Evolutionary conservation across 2,329 filamentous ascomycete species (phyloP).

Genomic region (Phialemonium atrogriseum): DNA sequence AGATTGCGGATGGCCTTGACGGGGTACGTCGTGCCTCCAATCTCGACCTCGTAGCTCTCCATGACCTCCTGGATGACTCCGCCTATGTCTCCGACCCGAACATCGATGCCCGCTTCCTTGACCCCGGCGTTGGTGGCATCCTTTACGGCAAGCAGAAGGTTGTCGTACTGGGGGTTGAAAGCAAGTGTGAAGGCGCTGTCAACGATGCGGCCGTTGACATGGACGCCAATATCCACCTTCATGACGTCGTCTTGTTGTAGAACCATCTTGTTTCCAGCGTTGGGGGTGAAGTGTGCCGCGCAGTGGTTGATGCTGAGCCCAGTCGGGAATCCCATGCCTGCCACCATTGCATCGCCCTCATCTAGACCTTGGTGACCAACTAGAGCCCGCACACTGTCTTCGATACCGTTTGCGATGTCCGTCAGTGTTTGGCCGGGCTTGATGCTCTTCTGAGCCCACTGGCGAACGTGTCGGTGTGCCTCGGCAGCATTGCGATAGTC

Average conservation of each 20-base stretch:
- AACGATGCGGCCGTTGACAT: slow-evolving; percentile 72
- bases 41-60: slow-evolving; percentile 86
- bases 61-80: slow-evolving; percentile 81
- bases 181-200: slow-evolving; percentile 75
- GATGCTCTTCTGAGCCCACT: slow-evolving; percentile 72
- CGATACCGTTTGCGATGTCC: slow-evolving; percentile 75
- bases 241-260: slow-evolving; percentile 67
- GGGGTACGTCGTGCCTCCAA: slow-evolving; percentile 68
- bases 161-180: slow-evolving; percentile 68
- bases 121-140: slow-evolving; percentile 80
- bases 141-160: slow-evolving; percentile 63
- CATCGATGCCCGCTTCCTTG: slow-evolving; percentile 86
- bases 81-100: slow-evolving; percentile 78
- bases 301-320: slow-evolving; percentile 76
- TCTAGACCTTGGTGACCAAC: slow-evolving; percentile 67
- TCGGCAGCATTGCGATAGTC: slow-evolving; percentile 76
- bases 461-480: slow-evolving; percentile 71
- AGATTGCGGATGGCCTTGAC: slow-evolving; percentile 82
- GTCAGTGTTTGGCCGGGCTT: slow-evolving; percentile 70
- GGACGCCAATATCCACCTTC: slow-evolving; percentile 77
- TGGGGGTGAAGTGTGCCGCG: slow-evolving; percentile 76
- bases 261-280: slow-evolving; percentile 72
- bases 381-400: slow-evolving; percentile 67
- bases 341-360: slow-evolving; percentile 67
- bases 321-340: slow-evolving; percentile 76